phyloP scores from a whole-genome alignment of 345 rosid species.

The Kernera saxatilis region DNA sequence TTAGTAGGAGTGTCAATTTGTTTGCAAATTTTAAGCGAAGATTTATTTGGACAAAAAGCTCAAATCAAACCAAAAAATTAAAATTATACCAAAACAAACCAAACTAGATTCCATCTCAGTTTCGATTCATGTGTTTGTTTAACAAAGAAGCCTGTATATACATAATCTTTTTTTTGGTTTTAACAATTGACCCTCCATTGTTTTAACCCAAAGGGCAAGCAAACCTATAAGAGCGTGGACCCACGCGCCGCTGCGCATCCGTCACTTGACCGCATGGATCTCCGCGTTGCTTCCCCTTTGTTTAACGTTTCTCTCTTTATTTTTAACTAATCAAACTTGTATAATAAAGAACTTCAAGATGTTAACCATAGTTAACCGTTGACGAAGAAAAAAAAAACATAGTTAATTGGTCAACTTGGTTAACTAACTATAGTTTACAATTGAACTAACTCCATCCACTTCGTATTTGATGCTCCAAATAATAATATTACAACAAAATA shows the following conservation, averaged over 20 bases:
- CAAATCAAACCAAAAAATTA: too few species aligned
- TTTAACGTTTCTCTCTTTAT: not conserved
- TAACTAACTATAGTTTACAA: constrained; percentile 25
- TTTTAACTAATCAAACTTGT: not conserved
- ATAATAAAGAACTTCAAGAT: not conserved
- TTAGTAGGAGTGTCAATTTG: not conserved
- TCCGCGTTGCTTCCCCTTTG: constrained; percentile 6
- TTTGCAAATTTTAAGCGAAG: not conserved
- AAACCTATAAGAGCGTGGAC: constrained; percentile 5
- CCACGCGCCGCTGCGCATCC: constrained; percentile 14
- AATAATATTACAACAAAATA: not conserved
- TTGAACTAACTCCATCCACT: not conserved
- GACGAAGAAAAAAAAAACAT: constrained; percentile 13
- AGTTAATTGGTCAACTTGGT: constrained; percentile 23
- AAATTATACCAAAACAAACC: not conserved
- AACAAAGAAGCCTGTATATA: too few species aligned
- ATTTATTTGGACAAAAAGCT: not conserved
- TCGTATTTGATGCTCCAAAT: constrained; percentile 1
- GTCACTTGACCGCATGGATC: constrained; percentile 23
- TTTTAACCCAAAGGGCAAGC: not conserved
- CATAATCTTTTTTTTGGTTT: too few species aligned
- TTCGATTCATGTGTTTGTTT: not conserved
- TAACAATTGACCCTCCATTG: not conserved
- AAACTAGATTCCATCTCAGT: not conserved
- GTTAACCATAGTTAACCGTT: constrained; percentile 20